Base-by-base conservation (phyloP, 495 filamentous ascomycete genomes). In the Talaromyces adpressus region DNA sequence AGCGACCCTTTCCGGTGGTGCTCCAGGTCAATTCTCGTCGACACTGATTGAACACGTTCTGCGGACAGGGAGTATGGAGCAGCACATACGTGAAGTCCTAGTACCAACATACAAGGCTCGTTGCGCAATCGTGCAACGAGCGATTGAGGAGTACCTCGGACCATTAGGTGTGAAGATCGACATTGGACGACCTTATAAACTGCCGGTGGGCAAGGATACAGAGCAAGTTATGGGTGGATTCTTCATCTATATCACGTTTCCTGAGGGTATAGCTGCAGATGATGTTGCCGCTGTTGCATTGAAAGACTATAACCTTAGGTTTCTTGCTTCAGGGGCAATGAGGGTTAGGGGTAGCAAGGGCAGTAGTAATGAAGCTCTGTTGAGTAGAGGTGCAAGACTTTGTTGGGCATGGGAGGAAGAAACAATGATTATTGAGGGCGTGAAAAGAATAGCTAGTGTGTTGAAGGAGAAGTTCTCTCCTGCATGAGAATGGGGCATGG, bases 341-440 rank as follows among this genome's bases (percentile, higher is more conserved):
- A 27, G 51, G 11, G 51, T 54, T 7, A n/a, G 51, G 12, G 23
- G 51, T 1, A 54, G 22, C 16, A 54, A 27, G 51, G 23, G 11
- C 3, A 54, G 84, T 62, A 71, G 75, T 54, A 68, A 70, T 2
- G 67, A 59, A 12, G 25, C 12, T n/a, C 61, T 67, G 68, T 23
- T 72, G 63, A 65, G 84, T 84, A 70, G 71, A 69, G 49, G 65
- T 72, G 32, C 73, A 72, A 74, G 86, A 62, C 63, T 90, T 22
- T 87, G 85, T 63, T 88, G 87, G 69, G 77, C 86, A 34, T 90
- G 85, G 82, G 86, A 85, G 71, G 83, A 85, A 16, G 84, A 84
- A 65, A 77, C 76, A 32, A 72, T 77, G 61, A 59, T 91, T 6
- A 76, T 69, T 4, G 84, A 88, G 66, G 87, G 85, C 0, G 74